Evolutionary conservation across 495 filamentous ascomycete species (phyloP).

Genomic region (Glonium stellatum): DNA sequence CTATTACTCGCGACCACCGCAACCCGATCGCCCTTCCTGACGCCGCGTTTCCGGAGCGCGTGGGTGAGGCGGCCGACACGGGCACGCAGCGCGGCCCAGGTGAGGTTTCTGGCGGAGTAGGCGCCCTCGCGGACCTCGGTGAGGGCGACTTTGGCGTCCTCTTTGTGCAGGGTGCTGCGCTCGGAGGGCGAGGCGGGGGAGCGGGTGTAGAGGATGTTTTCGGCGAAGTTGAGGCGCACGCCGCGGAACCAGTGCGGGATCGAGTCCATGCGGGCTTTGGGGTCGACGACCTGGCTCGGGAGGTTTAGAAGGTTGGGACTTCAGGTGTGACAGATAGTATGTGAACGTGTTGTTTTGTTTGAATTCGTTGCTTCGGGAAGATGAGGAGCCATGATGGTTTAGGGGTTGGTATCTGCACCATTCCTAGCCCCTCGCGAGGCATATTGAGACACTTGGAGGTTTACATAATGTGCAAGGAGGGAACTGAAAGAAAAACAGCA

Average conservation of each 20-base stretch:
- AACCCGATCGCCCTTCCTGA: constrained; percentile 62
- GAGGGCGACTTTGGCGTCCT: constrained; percentile 59
- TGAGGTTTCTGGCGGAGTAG: constrained; percentile 48
- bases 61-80: constrained; percentile 50
- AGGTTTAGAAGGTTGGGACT: constrained; percentile 40
- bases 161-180: constrained; percentile 50
- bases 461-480: too few relatives aligned
- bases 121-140: constrained; percentile 69
- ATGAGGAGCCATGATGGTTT: background rate
- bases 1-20: constrained; percentile 65
- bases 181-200: constrained; percentile 29
- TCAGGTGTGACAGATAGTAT: too few relatives aligned
- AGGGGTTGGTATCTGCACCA: too few relatives aligned
- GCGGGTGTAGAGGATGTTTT: constrained; percentile 54
- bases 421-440: too few relatives aligned
- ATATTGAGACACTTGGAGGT: too few relatives aligned
- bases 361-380: background rate
- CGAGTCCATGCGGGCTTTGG: constrained; percentile 57
- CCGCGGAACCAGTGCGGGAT: constrained; percentile 65
- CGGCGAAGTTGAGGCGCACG: constrained; percentile 55
- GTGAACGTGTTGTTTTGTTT: too few relatives aligned
- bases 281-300: constrained; percentile 49
- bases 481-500: too few relatives aligned
- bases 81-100: constrained; percentile 55
- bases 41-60: constrained; percentile 57